Percentiles rank a stretch among this genome's conserved stretches.
These are phyloP conservation scores for Allomyces macrogynus DNA, from an alignment of 192 early-diverging fungal species.

Conservation along the genomic window DNA sequence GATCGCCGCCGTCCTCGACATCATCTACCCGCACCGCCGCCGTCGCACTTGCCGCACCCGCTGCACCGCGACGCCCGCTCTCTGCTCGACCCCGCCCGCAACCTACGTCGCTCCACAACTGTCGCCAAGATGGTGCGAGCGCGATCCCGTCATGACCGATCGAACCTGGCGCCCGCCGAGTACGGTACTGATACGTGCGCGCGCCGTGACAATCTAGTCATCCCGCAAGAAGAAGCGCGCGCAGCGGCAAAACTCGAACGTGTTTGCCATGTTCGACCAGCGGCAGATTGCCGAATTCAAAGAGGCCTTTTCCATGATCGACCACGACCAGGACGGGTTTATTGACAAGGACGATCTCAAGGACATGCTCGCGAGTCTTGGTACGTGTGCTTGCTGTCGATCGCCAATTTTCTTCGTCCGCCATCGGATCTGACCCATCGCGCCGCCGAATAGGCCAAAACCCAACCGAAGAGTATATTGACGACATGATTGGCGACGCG, in stretches of 20 bases:
- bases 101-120: too few species aligned
- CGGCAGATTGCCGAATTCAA: constrained; percentile 91
- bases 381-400: constrained; percentile 12
- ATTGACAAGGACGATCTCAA: constrained; percentile 83
- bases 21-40: too few species aligned
- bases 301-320: constrained; percentile 89
- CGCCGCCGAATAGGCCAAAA: constrained; percentile 32
- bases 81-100: too few species aligned
- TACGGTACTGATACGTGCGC: too few species aligned
- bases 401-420: neutral
- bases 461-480: constrained; percentile 58
- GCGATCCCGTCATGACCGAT: too few species aligned
- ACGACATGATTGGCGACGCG: constrained; percentile 77
- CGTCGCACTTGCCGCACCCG: too few species aligned
- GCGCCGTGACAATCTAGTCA: too few species aligned
- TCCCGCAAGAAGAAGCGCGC: constrained; percentile 61
- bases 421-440: too few species aligned
- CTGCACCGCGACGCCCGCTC: too few species aligned
- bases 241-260: constrained; percentile 80
- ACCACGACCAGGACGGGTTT: constrained; percentile 79
- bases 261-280: constrained; percentile 95
- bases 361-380: constrained; percentile 65
- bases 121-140: too few species aligned
- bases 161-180: too few species aligned
- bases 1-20: too few species aligned